These are phyloP conservation scores for Phytophthora syringae DNA, from an alignment of 352 stramenopile genomes.

Conservation along the genomic window DNA sequence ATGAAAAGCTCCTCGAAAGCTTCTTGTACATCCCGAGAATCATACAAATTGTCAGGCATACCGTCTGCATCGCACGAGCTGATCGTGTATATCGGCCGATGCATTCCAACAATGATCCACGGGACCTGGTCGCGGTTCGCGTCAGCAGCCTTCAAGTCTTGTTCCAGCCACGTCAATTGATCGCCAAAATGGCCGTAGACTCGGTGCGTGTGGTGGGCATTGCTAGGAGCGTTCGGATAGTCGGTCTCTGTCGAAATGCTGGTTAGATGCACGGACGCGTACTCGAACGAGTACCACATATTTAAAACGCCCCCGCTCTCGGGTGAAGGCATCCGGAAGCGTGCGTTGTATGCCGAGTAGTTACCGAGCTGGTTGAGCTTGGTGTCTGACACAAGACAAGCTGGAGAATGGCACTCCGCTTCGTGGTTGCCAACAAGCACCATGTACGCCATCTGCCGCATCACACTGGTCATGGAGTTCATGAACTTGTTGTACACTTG, in stretches of 20 bases:
- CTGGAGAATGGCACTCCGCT: slow-evolving; percentile 53
- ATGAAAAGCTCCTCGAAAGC: slow-evolving; percentile 64
- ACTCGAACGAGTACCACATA: slow-evolving; percentile 58
- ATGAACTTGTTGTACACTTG: slow-evolving; percentile 73
- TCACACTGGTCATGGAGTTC: slow-evolving; percentile 51
- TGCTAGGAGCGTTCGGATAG: slow-evolving; percentile 39
- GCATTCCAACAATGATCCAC: slow-evolving; percentile 63
- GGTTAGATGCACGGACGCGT: slow-evolving; percentile 67
- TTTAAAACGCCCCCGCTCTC: slow-evolving; percentile 44
- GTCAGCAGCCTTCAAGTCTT: slow-evolving; percentile 50
- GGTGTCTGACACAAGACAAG: slow-evolving; percentile 29
- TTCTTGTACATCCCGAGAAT: slow-evolving; percentile 41
- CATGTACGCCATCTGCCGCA: slow-evolving; percentile 67
- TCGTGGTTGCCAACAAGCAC: slow-evolving; percentile 78
- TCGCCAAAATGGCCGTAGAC: slow-evolving; percentile 42
- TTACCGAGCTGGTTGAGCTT: slow-evolving; percentile 43
- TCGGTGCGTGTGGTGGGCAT: slow-evolving; percentile 35
- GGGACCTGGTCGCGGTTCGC: slow-evolving; percentile 48
- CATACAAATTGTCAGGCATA: slow-evolving; percentile 14
- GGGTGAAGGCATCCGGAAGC: slow-evolving; percentile 45
- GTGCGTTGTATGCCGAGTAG: slow-evolving; percentile 63
- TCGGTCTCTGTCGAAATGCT: slow-evolving; percentile 75
- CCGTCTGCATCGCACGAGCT: slow-evolving; percentile 31
- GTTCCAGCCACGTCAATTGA: slow-evolving; percentile 60
- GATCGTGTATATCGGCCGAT: slow-evolving; percentile 57